A percentile compares a stretch with the other conserved stretches of the same genome.
Conservation (phyloP, 305 asterid species). For the Andrographis paniculata region DNA sequence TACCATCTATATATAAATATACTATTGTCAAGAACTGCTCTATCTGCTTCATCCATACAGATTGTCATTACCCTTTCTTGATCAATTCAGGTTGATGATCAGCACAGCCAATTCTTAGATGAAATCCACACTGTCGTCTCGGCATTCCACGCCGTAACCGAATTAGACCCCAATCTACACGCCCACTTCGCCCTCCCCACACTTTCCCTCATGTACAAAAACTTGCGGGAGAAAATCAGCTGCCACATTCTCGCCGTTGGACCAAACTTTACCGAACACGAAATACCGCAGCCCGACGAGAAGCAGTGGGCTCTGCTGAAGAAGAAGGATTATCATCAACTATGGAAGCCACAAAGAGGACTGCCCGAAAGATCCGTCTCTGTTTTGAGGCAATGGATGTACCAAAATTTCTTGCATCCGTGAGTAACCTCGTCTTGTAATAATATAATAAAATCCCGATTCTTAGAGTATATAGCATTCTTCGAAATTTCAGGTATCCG, state of each 20-base stretch:
- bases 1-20: too few species aligned
- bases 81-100: conserved; percentile 58
- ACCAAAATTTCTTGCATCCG: conserved; percentile 97
- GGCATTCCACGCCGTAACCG: conserved; percentile 77
- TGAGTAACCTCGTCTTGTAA: conserved; percentile 32
- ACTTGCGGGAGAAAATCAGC: conserved; percentile 66
- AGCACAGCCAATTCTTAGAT: conserved; percentile 67
- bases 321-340: conserved; percentile 58
- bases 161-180: conserved; percentile 62
- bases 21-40: not conserved
- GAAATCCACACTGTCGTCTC: conserved; percentile 73
- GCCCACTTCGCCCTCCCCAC: conserved; percentile 71
- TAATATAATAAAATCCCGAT: too few species aligned
- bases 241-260: conserved; percentile 64
- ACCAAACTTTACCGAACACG: conserved; percentile 17
- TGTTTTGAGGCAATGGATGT: conserved; percentile 95
- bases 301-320: conserved; percentile 76
- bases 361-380: conserved; percentile 88
- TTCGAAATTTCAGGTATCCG: conserved; percentile 55
- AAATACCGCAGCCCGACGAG: conserved; percentile 38
- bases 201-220: conserved; percentile 51
- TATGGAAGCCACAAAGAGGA: conserved; percentile 95
- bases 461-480: too few species aligned
- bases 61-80: not conserved
- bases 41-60: not conserved